Evolutionary conservation across 805 yeast genomes (phyloP), one percentile per base, ranked within the genome.

Genomic region (Cyberlindnera japonica): DNA sequence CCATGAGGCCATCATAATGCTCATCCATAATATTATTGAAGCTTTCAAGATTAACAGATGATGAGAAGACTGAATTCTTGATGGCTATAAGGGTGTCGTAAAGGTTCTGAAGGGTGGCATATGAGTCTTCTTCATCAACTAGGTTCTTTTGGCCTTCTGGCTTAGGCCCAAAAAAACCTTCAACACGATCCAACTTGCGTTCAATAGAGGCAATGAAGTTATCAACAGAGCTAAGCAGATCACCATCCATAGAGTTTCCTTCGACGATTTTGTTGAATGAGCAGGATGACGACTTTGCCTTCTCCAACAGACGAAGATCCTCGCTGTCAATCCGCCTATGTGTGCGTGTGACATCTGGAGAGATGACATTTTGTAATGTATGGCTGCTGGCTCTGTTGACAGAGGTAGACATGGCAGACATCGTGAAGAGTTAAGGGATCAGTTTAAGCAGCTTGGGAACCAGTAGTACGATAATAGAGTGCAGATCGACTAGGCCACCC

Each of bases 31-130:
- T 37, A 10, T 44, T 25, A 30, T 48, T 53, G 36, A 57, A 50
- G 9, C 39, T 38, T 23, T 57, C 61, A 22, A 55, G 23, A 19
- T 47, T 51, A 17, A 43, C 47, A 4, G 58, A 38, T 3, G 45
- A 45, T 3, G 44, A 19, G 25, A 54, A 55, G 4, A 53, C 57
- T 2, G 58, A 49, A 29, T 51, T 53, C 37, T 57, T 57, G 21
- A 57, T 53, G 4, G 50, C 38, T 3, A 57, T 45, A 21, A 57
- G 34, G 1, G 59, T 55, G 13, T 55, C 59, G 37, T 55, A 57
- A 5, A 57, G 46, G 33, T 53, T 54, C 27, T 51, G 54, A 4
- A 53, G 33, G 1, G 52, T 44, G 1, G 53, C 51, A 9, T 47
- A 33, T 1, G 57, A 45, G 21, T 54, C 59, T 20, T 45, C 46